A percentile compares a stretch with the other conserved stretches of the same genome.
Conservation (phyloP, 2,329 filamentous ascomycete genomes). For the Trichoderma asperellum region DNA sequence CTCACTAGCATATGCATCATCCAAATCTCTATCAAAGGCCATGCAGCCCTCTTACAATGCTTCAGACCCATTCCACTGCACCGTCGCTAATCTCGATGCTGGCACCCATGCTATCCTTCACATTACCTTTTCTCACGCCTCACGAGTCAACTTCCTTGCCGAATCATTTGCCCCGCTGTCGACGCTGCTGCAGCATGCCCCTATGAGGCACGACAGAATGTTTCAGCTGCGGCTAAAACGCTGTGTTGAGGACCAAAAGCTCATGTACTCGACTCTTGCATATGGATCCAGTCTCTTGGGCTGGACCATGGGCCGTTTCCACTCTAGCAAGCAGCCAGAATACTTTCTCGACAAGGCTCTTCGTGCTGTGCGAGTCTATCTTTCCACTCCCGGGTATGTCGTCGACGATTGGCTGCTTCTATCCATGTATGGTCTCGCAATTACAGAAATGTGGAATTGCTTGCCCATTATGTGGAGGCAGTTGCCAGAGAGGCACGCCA, state of each 20-base stretch:
- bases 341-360: conserved; percentile 10
- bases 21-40: background rate
- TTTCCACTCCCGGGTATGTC: background rate
- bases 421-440: background rate
- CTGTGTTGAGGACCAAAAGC: conserved; percentile 6
- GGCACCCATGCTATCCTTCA: conserved; percentile 1
- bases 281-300: conserved; percentile 11
- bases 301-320: conserved; percentile 1
- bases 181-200: background rate
- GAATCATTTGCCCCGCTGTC: conserved; percentile 8
- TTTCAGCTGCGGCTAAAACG: background rate
- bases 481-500: background rate
- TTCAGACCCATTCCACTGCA: background rate
- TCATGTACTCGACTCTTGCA: conserved; percentile 13
- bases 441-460: conserved; percentile 2
- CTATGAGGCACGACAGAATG: conserved; percentile 11
- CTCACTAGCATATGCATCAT: background rate
- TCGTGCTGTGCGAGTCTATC: background rate
- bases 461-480: background rate
- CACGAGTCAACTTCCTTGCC: conserved; percentile 9
- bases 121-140: conserved; percentile 8
- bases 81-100: background rate
- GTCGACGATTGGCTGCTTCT: background rate
- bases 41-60: background rate
- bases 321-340: background rate